phyloP scores from a whole-genome alignment of 202 grass and related monocot species.

The Carex arenaria region DNA sequence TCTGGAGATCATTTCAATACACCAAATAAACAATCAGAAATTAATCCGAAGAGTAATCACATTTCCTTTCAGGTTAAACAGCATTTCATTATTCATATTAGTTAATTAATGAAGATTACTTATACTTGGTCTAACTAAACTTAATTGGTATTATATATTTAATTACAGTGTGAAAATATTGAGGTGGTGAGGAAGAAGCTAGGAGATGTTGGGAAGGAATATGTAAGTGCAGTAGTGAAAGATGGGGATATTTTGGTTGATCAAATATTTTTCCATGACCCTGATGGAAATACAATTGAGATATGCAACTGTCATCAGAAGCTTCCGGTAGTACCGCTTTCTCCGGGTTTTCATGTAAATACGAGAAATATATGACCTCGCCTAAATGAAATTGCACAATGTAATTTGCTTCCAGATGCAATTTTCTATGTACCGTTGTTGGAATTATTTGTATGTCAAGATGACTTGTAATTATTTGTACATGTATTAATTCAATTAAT shows the following conservation, averaged over 20 bases:
- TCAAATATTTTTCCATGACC: constrained; percentile 86
- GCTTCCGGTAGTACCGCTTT: constrained; percentile 43
- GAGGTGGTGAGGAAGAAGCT: constrained; percentile 37
- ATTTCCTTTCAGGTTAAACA: constrained; percentile 73
- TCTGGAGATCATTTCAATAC: background rate
- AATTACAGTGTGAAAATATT: constrained; percentile 57
- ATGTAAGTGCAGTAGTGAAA: constrained; percentile 33
- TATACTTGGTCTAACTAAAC: background rate
- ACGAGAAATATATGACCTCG: background rate
- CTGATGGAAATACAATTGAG: constrained; percentile 72
- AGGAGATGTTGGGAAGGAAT: constrained; percentile 24
- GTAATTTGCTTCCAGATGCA: background rate
- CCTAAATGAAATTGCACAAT: background rate
- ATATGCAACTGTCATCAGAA: constrained; percentile 72
- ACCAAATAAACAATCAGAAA: constrained; percentile 21
- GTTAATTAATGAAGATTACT: background rate
- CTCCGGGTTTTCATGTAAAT: background rate
- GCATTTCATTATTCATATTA: background rate
- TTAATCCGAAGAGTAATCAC: constrained; percentile 73
- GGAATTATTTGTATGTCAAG: constrained; percentile 1
- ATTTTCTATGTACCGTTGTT: background rate
- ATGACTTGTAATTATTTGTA: background rate
- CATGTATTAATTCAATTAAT: background rate
- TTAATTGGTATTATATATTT: background rate
- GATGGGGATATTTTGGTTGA: constrained; percentile 52